phyloP scores from a whole-genome alignment of 352 stramenopile species.

The Pythium rishiriense region DNA sequence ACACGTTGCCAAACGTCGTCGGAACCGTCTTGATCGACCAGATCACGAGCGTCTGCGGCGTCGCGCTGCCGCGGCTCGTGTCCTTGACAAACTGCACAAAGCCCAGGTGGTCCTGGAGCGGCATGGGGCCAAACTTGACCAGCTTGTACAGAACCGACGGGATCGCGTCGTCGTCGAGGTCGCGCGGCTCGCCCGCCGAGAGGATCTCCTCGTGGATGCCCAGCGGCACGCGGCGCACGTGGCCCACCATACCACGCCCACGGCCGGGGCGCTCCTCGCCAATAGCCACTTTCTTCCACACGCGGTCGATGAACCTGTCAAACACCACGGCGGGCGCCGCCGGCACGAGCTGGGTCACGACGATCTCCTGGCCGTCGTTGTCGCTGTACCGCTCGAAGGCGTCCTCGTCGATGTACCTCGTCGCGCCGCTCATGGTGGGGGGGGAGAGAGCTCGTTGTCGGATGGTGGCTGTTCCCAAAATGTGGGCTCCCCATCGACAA shows the following conservation, averaged over 20 bases:
- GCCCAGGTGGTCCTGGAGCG: slow-evolving; percentile 46
- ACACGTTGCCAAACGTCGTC: slow-evolving; percentile 43
- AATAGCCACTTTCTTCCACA: slow-evolving; percentile 38
- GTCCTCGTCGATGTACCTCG: slow-evolving; percentile 41
- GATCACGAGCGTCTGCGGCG: slow-evolving; percentile 43
- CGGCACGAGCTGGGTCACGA: slow-evolving; percentile 55
- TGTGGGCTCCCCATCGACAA: too few species aligned
- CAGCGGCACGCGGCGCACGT: slow-evolving; percentile 44
- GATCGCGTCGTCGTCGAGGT: slow-evolving; percentile 35
- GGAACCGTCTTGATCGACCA: slow-evolving; percentile 66
- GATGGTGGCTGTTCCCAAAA: too few species aligned
- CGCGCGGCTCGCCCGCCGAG: slow-evolving; percentile 43
- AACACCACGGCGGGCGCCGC: slow-evolving; percentile 51
- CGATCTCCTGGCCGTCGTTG: slow-evolving; percentile 57
- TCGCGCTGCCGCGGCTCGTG: slow-evolving; percentile 11
- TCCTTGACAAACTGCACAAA: slow-evolving; percentile 67
- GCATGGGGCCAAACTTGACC: slow-evolving; percentile 42
- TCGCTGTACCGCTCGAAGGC: slow-evolving; percentile 46
- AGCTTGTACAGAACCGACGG: slow-evolving; percentile 55
- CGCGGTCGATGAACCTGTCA: slow-evolving; percentile 58
- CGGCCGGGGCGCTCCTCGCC: slow-evolving; percentile 46
- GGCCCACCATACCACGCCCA: slow-evolving; percentile 56
- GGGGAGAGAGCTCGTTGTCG: too few species aligned
- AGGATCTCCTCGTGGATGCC: slow-evolving; percentile 72
- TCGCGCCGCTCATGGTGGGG: slow-evolving; percentile 12